Percentiles rank a stretch among this genome's conserved stretches.
These are phyloP conservation scores for Clarkia xantiana DNA, from an alignment of 345 rosid species.

Conservation along the genomic window DNA sequence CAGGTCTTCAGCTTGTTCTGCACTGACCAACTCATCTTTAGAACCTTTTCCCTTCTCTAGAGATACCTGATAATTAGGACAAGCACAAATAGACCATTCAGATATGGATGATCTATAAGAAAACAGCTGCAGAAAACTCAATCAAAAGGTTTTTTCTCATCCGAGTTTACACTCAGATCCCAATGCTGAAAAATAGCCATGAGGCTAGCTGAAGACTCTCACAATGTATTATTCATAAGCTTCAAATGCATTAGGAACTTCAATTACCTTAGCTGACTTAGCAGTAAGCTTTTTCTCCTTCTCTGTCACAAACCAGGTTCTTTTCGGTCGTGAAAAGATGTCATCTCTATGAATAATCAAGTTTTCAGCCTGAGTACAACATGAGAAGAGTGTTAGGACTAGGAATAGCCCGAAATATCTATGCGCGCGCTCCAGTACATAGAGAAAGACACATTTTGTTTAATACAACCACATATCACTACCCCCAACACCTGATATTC, in stretches of 20 bases:
- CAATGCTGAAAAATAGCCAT: no score
- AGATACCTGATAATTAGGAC: slow-evolving; percentile 30
- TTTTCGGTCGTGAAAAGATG: slow-evolving; percentile 78
- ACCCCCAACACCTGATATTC: neutral
- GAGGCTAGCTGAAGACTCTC: no score
- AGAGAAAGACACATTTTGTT: neutral
- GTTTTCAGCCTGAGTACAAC: slow-evolving; percentile 64
- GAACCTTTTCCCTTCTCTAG: slow-evolving; percentile 31
- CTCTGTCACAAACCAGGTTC: slow-evolving; percentile 83
- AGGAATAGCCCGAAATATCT: no score
- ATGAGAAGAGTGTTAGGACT: neutral
- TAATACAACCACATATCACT: neutral
- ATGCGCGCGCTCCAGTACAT: no score
- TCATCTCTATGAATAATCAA: slow-evolving; percentile 77
- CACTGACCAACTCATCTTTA: slow-evolving; percentile 57
- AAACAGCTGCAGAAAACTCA: no score
- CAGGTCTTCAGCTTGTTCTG: slow-evolving; percentile 74
- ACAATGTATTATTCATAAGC: no score
- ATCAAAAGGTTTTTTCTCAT: no score
- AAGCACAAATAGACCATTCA: neutral
- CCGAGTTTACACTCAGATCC: no score
- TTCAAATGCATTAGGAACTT: neutral
- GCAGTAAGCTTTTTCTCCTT: slow-evolving; percentile 74
- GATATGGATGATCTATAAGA: no score
- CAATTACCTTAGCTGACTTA: slow-evolving; percentile 61